These are phyloP conservation scores for Pisolithus marmoratus DNA, from an alignment of 768 basidiomycete genomes.

Conservation along the genomic window DNA sequence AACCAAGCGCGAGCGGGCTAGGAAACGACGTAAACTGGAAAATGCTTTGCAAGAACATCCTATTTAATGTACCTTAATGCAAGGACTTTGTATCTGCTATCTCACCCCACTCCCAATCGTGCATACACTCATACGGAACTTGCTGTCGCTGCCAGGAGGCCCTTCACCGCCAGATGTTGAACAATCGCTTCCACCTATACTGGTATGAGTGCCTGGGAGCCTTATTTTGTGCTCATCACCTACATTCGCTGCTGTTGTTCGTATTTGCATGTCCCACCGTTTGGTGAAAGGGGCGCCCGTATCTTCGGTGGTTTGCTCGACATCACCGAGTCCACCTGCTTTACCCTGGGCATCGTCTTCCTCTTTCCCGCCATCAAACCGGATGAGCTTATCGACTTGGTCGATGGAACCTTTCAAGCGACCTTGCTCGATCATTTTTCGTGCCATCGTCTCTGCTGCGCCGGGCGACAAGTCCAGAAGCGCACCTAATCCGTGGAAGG, in stretches of 20 bases:
- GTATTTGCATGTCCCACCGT: conserved; percentile 93
- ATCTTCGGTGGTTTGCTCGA: conserved; percentile 79
- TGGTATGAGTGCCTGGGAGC: background rate
- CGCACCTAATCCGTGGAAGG: conserved; percentile 88
- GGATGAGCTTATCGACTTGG: conserved; percentile 91
- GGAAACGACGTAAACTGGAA: conserved; percentile 68
- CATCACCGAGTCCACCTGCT: conserved; percentile 87
- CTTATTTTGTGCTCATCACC: conserved; percentile 15
- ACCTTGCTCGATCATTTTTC: conserved; percentile 98
- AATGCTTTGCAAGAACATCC: conserved; percentile 33
- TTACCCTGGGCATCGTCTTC: conserved; percentile 93
- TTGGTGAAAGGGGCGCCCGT: conserved; percentile 88
- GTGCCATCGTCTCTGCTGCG: conserved; percentile 94
- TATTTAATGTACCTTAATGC: conserved; percentile 24
- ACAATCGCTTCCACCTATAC: conserved; percentile 78
- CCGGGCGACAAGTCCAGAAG: conserved; percentile 85
- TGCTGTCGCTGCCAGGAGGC: conserved; percentile 43
- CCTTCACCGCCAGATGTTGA: conserved; percentile 72
- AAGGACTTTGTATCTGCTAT: conserved; percentile 11
- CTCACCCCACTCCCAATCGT: conserved; percentile 3
- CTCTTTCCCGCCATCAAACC: conserved; percentile 83
- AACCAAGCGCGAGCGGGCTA: conserved; percentile 86
- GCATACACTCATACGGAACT: conserved; percentile 12
- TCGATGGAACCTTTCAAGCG: conserved; percentile 91
- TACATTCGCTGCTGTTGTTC: conserved; percentile 83